phyloP scores from a whole-genome alignment of 257 asterid species.

The Nicotiana obtusifolia region DNA sequence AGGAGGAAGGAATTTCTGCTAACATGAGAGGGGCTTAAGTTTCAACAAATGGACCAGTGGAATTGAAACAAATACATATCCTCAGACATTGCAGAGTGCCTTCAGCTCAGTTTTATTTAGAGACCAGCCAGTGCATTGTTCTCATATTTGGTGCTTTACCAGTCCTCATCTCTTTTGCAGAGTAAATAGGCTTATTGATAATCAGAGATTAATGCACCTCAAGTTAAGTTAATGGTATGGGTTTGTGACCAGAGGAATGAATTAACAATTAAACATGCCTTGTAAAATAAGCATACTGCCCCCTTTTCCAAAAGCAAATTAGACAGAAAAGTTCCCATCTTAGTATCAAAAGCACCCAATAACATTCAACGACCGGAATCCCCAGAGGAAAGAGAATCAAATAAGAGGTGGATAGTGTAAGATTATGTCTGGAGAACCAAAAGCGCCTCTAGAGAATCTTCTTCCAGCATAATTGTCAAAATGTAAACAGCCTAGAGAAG shows the following conservation, averaged over 20 bases:
- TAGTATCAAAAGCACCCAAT: background rate
- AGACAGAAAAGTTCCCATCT: background rate
- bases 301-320: background rate
- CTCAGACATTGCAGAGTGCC: constrained; percentile 4
- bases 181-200: background rate
- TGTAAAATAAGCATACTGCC: background rate
- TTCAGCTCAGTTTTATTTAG: background rate
- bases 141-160: background rate
- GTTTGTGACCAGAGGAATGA: background rate
- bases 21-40: background rate
- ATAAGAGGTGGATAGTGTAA: background rate
- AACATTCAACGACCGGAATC: background rate
- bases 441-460: background rate
- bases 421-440: background rate
- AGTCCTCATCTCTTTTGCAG: background rate
- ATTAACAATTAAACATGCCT: background rate
- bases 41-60: background rate
- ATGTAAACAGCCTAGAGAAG: background rate
- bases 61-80: background rate
- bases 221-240: background rate
- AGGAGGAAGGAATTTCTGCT: background rate
- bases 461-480: background rate
- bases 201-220: background rate
- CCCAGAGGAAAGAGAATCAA: background rate
- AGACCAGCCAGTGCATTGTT: background rate